phyloP scores from a whole-genome alignment of 1,139 yeast genomes.

The Nakaseomyces delphensis region DNA sequence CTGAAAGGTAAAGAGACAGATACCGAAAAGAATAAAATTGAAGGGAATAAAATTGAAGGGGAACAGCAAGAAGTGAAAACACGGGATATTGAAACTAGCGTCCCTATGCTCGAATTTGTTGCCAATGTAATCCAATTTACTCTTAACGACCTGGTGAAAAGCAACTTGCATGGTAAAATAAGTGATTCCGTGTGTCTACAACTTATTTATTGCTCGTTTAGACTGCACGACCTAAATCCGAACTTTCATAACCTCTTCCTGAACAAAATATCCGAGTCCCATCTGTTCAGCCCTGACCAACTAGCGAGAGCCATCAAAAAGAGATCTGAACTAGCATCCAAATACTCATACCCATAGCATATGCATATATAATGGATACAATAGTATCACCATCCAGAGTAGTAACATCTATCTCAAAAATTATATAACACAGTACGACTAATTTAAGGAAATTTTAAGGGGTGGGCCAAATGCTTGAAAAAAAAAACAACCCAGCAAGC shows the following conservation, averaged over 20 bases:
- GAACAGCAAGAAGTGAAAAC: background rate
- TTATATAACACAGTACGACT: background rate
- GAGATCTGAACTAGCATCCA: conserved; percentile 27
- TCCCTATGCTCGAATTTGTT: conserved; percentile 24
- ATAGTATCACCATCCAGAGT: no score
- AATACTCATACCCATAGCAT: conserved; percentile 14
- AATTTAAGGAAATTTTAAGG: background rate
- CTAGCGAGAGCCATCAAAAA: conserved; percentile 23
- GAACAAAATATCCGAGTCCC: conserved; percentile 22
- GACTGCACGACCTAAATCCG: conserved; percentile 26
- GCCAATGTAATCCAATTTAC: conserved; percentile 19
- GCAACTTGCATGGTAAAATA: conserved; percentile 9
- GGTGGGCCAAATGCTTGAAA: background rate
- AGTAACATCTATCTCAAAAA: no score
- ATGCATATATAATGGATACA: background rate
- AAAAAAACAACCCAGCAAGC: no score
- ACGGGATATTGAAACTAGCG: conserved; percentile 17
- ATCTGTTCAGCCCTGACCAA: conserved; percentile 19
- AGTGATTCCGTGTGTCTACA: conserved; percentile 31
- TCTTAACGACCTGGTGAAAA: conserved; percentile 12
- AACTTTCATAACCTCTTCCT: conserved; percentile 27
- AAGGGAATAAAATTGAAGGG: background rate
- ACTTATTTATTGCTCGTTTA: conserved; percentile 31
- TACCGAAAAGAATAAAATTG: background rate
- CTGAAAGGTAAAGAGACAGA: background rate